Evolutionary conservation across 1,139 yeast genomes (phyloP), one percentile per base, ranked within the genome.

Genomic region (Saccharomycopsis hybrid): DNA sequence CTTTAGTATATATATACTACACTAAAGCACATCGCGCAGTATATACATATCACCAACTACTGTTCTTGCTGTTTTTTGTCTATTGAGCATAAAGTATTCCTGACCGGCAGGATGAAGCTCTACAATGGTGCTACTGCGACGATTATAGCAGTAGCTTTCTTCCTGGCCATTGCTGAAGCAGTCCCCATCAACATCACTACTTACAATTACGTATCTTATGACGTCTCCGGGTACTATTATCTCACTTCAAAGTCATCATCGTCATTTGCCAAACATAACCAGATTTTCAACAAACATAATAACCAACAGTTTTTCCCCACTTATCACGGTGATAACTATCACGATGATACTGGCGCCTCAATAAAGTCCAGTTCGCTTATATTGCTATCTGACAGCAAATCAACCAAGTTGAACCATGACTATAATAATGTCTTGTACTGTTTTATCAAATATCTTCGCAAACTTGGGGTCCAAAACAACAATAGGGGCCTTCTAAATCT

Each of bases 171-270:
- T 18, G 18, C 18, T 18, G 18, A 8, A 5, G 39, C 51, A 5
- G 29, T 48, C 9, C 54, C 54, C 9, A 48, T 51, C 30, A 51
- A 51, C 37, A 45, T 51, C 35, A 51, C 54, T n/a, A 51, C 54
- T 8, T 51, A 51, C 37, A 51, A 41, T 39, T 51, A 51, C 28
- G 25, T 51, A 4, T 41, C 47, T 18, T 51, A 51, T 40, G 54
- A 51, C 33, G 51, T 51, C n/a, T 48, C 51, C 5, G 41, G 43
- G 11, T 49, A 37, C 13, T 41, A 43, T 28, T 50, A 43, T 33
- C 5, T 50, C 3, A 48, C 48, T 29, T 32, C 50, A 32, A 25
- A 44, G 3, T 18, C 31, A 18, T 18, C 18, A 18, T 18, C 18
- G 18, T 18, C 18, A 18, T 18, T 18, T 18, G 18, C 18, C 18